These are phyloP conservation scores for Peniophora sp. DNA, from an alignment of 1,284 basidiomycete genomes.

Conservation along the genomic window DNA sequence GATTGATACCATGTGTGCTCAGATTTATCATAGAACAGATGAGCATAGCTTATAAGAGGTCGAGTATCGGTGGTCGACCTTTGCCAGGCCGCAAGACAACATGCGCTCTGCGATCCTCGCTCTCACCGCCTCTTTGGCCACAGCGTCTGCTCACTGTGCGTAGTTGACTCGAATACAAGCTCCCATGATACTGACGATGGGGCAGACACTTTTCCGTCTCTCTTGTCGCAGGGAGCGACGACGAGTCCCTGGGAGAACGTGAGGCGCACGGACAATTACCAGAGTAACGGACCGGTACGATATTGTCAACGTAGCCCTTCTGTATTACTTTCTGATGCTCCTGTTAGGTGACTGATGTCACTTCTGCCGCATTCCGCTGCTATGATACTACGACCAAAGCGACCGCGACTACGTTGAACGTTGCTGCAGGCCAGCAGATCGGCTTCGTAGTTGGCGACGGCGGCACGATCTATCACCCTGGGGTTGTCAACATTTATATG, in stretches of 20 bases:
- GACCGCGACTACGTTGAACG: conserved; percentile 20
- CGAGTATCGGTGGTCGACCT: too few species aligned
- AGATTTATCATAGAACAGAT: too few species aligned
- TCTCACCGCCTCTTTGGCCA: not conserved
- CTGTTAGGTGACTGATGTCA: conserved; percentile 22
- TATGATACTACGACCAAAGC: conserved; percentile 26
- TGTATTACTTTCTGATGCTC: not conserved
- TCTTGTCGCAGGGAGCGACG: conserved; percentile 27
- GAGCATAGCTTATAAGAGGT: too few species aligned
- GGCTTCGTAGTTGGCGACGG: conserved; percentile 14
- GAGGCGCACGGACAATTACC: conserved; percentile 35
- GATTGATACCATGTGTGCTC: too few species aligned
- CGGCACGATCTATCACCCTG: conserved; percentile 22
- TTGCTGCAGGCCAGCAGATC: conserved; percentile 21
- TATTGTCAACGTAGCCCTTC: not conserved
- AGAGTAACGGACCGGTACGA: conserved; percentile 28
- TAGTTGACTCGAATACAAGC: not conserved
- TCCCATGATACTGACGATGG: not conserved
- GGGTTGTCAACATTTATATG: conserved; percentile 20
- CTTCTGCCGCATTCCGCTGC: conserved; percentile 27
- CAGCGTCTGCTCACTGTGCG: not conserved
- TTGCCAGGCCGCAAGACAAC: too few species aligned
- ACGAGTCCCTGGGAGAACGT: conserved; percentile 33
- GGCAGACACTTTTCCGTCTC: conserved; percentile 33
- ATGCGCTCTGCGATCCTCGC: not conserved